Conservation (phyloP, 352 stramenopile genomes). For the Phytopythium delawarense region DNA sequence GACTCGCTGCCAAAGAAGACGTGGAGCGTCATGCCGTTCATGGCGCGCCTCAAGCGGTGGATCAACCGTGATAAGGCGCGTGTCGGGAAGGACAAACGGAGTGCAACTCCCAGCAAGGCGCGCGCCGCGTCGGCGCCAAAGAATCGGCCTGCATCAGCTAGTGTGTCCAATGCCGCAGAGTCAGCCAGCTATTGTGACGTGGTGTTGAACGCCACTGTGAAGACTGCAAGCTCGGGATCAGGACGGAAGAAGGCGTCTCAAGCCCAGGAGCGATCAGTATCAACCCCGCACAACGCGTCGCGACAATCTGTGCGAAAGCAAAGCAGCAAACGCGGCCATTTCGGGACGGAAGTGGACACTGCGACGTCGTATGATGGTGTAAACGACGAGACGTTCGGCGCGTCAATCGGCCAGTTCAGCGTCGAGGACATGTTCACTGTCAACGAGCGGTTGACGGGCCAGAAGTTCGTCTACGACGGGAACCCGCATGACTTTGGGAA, state of each 20-base stretch:
- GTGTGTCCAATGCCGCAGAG: conserved; percentile 28
- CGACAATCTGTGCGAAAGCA: conserved; percentile 28
- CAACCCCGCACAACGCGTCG: conserved; percentile 59
- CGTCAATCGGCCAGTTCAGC: conserved; percentile 67
- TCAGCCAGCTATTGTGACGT: conserved; percentile 11
- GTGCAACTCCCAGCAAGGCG: conserved; percentile 34
- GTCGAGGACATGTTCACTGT: conserved; percentile 96
- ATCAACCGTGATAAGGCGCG: conserved; percentile 70
- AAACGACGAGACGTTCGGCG: conserved; percentile 87
- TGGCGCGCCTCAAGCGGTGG: conserved; percentile 88
- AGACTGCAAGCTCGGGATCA: conserved; percentile 30
- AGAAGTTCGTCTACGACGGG: conserved; percentile 93
- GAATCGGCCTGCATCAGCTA: conserved; percentile 45
- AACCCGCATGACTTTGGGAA: conserved; percentile 95
- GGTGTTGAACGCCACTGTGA: conserved; percentile 3
- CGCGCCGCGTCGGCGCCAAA: conserved; percentile 71
- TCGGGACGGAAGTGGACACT: conserved; percentile 80
- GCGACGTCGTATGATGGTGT: conserved; percentile 82
- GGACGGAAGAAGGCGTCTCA: conserved; percentile 8
- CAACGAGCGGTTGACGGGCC: conserved; percentile 89
- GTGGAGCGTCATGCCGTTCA: conserved; percentile 93
- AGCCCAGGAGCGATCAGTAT: conserved; percentile 54
- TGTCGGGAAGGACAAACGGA: conserved; percentile 46
- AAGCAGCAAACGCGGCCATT: conserved; percentile 51
- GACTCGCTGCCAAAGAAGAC: conserved; percentile 91